Base-by-base conservation (phyloP, 2,329 filamentous ascomycete genomes). In the Waltergamsia citrina region DNA sequence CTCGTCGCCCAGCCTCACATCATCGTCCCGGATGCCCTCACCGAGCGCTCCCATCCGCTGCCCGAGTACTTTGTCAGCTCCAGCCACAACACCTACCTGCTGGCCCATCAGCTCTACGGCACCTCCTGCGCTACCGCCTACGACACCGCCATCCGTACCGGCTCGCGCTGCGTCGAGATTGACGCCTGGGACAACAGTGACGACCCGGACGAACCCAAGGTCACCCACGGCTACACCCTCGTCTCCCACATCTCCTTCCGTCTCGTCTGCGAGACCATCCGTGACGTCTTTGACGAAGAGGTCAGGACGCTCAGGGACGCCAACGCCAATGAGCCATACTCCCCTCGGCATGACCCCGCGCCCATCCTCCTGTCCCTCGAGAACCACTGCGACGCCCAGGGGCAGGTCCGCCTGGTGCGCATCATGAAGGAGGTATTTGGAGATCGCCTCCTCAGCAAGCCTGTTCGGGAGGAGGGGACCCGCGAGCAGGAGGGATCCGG, bases 31-130 rank as follows among this genome's bases (percentile, higher is more conserved):
- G 39, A 51, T 3, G 54, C 66, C 34, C 52, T 78, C 10, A 65
- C 67, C 7, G 73, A 80, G 46, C 60, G 73, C 37, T 71, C 67
- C 9, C 62, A 74, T 41, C 71, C 78, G 1, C 56, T 85, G 16
- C 71, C 78, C 2, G 76, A 82, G 42, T 85, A 85, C 54, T 84
- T 77, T 47, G 74, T 85, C 56, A 81, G 74, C 53, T 81, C 77
- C 4, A 81, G 74, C 42, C 80, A 85, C 58, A 85, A 85, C 53
- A 85, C 80, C 0, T 85, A 85, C 45, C 60, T 85, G 18, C 62
- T 78, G 45, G 79, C 78, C 0, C 76, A 84, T 50, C 80, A 85
- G 55, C 69, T 85, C 3, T 79, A 67, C 44, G 80, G 80, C 5
- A 60, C 60, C 16, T 80, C 76, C 2, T 73, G 70, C 3, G 74